Evolutionary conservation across 164 flowering plant genomes (phyloP).

Genomic region (Sedum album): DNA sequence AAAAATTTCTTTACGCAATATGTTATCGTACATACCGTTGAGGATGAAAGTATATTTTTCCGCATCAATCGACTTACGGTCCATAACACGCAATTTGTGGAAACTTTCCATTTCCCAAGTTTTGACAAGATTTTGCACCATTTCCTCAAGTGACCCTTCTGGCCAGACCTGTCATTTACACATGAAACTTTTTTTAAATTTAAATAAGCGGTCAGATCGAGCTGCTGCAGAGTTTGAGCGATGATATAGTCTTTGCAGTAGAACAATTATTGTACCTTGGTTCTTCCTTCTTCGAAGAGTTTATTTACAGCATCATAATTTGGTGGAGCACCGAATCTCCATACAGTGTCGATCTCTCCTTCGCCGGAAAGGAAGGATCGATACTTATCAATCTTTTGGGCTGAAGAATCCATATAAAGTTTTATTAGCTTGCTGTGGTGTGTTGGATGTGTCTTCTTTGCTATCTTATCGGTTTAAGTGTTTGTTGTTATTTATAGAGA

Average conservation of each 20-base stretch:
- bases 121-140: slow-evolving; percentile 77
- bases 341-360: slow-evolving; percentile 24
- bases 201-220: not conserved
- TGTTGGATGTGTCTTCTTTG: too few species aligned
- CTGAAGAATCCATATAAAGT: not conserved
- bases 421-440: too few species aligned
- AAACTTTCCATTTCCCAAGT: slow-evolving; percentile 94
- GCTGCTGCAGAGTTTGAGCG: too few species aligned
- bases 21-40: slow-evolving; percentile 47
- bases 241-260: too few species aligned
- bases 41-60: slow-evolving; percentile 70
- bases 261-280: slow-evolving; percentile 31
- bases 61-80: slow-evolving; percentile 64
- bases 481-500: too few species aligned
- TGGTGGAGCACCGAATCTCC: slow-evolving; percentile 85
- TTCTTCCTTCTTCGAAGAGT: slow-evolving; percentile 71
- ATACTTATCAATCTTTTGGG: slow-evolving; percentile 36
- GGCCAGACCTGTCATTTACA: slow-evolving; percentile 51
- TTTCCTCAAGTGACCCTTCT: slow-evolving; percentile 69
- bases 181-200: not conserved
- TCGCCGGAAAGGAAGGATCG: slow-evolving; percentile 48
- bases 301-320: slow-evolving; percentile 46
- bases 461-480: too few species aligned
- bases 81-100: slow-evolving; percentile 62
- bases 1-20: not conserved